These are phyloP conservation scores for Brassica rapa DNA, from an alignment of 345 rosid genomes.

Conservation along the genomic window DNA sequence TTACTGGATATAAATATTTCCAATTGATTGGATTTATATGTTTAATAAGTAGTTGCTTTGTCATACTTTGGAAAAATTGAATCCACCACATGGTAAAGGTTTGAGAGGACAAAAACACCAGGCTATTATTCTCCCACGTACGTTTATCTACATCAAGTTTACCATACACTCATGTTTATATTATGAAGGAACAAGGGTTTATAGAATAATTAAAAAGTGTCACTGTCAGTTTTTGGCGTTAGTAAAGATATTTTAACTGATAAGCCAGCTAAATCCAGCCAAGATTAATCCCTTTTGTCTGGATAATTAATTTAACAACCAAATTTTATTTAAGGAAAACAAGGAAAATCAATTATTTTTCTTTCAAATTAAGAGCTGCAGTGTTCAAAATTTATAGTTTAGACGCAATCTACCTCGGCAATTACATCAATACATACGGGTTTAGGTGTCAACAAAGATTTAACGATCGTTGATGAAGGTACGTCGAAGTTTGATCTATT, in stretches of 20 bases:
- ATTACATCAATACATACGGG: neutral
- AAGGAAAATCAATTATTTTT: neutral
- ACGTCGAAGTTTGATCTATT: neutral
- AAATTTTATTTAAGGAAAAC: neutral
- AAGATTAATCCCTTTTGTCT: slow-evolving; percentile 40
- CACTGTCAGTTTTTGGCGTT: slow-evolving; percentile 44
- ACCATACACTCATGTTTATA: slow-evolving; percentile 18
- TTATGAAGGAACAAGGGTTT: neutral
- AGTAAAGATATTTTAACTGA: slow-evolving; percentile 43
- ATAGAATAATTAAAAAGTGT: slow-evolving; percentile 9
- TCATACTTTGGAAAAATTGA: slow-evolving; percentile 1
- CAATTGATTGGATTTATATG: neutral
- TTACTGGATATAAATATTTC: neutral
- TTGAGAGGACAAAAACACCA: slow-evolving; percentile 17
- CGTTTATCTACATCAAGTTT: slow-evolving; percentile 18
- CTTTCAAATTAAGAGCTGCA: neutral
- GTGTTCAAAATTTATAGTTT: neutral
- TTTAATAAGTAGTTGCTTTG: neutral
- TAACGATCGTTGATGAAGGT: neutral
- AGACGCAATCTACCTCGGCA: neutral
- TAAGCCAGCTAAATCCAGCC: slow-evolving; percentile 69
- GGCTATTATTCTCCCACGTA: slow-evolving; percentile 23
- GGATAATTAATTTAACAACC: slow-evolving; percentile 24
- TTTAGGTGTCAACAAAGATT: neutral
- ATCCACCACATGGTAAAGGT: slow-evolving; percentile 20